These are phyloP conservation scores for Porpolomopsis calyptriformis DNA, from an alignment of 768 basidiomycete genomes.

Conservation along the genomic window DNA sequence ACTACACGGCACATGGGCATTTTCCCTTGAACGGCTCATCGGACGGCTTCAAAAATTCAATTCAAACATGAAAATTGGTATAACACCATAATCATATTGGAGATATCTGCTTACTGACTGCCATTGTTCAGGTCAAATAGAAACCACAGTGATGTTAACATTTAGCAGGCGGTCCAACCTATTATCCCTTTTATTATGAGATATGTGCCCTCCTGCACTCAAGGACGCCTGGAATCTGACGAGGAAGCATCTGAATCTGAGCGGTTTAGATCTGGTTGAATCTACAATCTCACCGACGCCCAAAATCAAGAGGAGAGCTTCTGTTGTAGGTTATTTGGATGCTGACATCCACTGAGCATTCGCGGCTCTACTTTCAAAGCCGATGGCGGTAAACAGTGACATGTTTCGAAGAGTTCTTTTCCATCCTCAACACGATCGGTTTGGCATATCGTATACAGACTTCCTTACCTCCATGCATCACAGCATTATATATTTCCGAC, in stretches of 20 bases:
- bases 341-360: not conserved
- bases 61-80: constrained; percentile 14
- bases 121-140: not conserved
- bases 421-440: not conserved
- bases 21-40: constrained; percentile 18
- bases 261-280: no score
- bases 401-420: not conserved
- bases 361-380: not conserved
- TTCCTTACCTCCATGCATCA: not conserved
- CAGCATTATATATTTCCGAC: not conserved
- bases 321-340: not conserved
- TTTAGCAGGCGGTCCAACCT: not conserved
- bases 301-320: not conserved
- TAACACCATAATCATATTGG: not conserved
- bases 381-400: not conserved
- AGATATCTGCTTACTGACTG: not conserved
- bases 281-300: not conserved
- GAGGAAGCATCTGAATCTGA: not conserved
- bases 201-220: not conserved
- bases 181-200: not conserved
- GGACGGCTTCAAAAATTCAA: constrained; percentile 14
- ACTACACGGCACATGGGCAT: constrained; percentile 22
- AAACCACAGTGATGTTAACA: not conserved
- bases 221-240: not conserved
- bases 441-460: not conserved